phyloP scores from a whole-genome alignment of 2,329 filamentous ascomycete species.

The Trichophyton benhamiae region DNA sequence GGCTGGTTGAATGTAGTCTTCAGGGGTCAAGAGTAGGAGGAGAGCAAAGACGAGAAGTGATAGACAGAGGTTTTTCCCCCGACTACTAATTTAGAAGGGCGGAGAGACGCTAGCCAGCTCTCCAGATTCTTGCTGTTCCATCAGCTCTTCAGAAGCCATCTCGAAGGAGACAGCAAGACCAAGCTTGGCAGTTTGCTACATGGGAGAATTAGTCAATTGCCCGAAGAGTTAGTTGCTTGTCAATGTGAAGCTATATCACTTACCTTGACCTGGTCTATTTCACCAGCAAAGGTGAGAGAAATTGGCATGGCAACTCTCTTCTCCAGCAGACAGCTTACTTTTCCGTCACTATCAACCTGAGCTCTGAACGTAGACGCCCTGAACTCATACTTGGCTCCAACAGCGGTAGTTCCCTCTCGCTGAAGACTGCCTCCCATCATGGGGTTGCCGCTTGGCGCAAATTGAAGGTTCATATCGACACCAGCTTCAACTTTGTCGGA shows the following conservation, averaged over 20 bases:
- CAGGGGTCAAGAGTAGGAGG: neutral
- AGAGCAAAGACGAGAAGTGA: neutral
- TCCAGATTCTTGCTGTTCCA: slow-evolving; percentile 62
- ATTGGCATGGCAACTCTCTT: slow-evolving; percentile 91
- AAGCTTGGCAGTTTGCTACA: slow-evolving; percentile 84
- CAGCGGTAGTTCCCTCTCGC: slow-evolving; percentile 79
- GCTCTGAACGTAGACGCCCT: slow-evolving; percentile 88
- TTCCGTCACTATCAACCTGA: slow-evolving; percentile 89
- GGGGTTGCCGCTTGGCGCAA: slow-evolving; percentile 52
- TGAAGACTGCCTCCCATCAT: slow-evolving; percentile 64
- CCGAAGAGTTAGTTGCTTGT: neutral
- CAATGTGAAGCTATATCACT: slow-evolving; percentile 27
- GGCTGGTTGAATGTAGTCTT: neutral
- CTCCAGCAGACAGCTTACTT: slow-evolving; percentile 83
- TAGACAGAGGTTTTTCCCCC: neutral
- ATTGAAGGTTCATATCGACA: slow-evolving; percentile 83
- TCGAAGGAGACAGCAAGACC: slow-evolving; percentile 89
- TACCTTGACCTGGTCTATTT: slow-evolving; percentile 93
- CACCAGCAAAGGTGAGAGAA: slow-evolving; percentile 85
- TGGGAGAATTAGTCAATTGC: slow-evolving; percentile 10
- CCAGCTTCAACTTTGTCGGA: slow-evolving; percentile 94
- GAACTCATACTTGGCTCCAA: slow-evolving; percentile 98
- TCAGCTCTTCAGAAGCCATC: slow-evolving; percentile 69
- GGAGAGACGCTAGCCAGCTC: slow-evolving; percentile 35
- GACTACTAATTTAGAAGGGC: slow-evolving; percentile 32